These are phyloP conservation scores for Chenopodium suecicum DNA, from an alignment of 148 eudicot genomes.

Conservation along the genomic window DNA sequence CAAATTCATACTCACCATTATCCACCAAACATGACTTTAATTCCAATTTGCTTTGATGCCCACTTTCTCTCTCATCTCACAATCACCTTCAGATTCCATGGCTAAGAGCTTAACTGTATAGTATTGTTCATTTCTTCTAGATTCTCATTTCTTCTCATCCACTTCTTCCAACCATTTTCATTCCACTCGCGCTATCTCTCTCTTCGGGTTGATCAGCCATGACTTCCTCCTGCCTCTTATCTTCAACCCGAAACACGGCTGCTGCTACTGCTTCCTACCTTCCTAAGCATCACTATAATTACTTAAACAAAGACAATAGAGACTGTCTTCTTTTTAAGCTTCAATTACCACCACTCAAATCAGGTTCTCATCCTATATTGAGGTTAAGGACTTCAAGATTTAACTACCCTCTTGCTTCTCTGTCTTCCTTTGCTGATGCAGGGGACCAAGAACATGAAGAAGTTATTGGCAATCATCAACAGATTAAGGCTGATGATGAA, in stretches of 20 bases:
- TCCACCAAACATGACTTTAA: slow-evolving; percentile 29
- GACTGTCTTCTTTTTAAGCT: slow-evolving; percentile 33
- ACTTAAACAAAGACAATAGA: slow-evolving; percentile 26
- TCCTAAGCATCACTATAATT: slow-evolving; percentile 33
- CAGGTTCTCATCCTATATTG: slow-evolving; percentile 34
- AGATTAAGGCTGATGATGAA: slow-evolving; percentile 19
- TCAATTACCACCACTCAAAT: slow-evolving; percentile 30
- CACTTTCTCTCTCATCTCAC: slow-evolving; percentile 16
- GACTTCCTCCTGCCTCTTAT: slow-evolving; percentile 60
- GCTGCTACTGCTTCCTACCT: slow-evolving; percentile 7
- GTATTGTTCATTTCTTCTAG: slow-evolving; percentile 9
- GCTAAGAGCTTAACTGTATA: slow-evolving; percentile 47
- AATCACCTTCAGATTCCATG: slow-evolving; percentile 44
- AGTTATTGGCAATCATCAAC: slow-evolving; percentile 16
- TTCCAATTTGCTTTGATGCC: slow-evolving; percentile 28
- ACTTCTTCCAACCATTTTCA: not conserved
- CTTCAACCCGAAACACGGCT: slow-evolving; percentile 50
- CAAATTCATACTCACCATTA: slow-evolving; percentile 23
- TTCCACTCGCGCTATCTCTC: not conserved
- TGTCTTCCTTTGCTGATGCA: slow-evolving; percentile 72
- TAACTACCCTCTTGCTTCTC: slow-evolving; percentile 53
- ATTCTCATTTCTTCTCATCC: slow-evolving; percentile 20
- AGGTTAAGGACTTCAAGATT: slow-evolving; percentile 37
- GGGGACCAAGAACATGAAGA: slow-evolving; percentile 41
- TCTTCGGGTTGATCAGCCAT: slow-evolving; percentile 32